A percentile compares a stretch with the other conserved stretches of the same genome.
Evolutionary conservation across 257 asterid genomes (phyloP).

Genomic region (Orobanche coerulescens): DNA sequence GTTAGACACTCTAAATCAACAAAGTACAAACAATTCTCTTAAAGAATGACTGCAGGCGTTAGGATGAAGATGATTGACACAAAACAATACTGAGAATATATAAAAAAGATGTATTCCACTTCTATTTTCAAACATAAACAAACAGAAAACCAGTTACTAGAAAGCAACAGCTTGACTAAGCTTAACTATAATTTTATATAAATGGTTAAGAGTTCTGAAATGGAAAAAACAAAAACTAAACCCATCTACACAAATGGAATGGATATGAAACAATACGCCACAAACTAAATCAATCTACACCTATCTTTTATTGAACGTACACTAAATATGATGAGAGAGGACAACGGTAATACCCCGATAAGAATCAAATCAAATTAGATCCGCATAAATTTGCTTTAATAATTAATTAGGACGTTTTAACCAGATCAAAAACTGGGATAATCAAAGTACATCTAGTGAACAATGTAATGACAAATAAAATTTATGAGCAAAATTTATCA

Average conservation of each 20-base stretch:
- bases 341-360: neutral
- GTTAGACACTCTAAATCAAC: constrained; percentile 7
- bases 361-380: neutral
- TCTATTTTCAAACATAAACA: constrained; percentile 14
- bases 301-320: neutral
- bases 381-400: neutral
- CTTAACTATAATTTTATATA: neutral
- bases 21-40: neutral
- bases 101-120: neutral
- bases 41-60: neutral
- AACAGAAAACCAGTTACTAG: constrained; percentile 4
- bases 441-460: neutral
- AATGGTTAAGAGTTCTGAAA: neutral
- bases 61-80: constrained; percentile 13
- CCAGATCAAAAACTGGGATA: neutral
- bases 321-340: constrained; percentile 5
- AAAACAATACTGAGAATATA: constrained; percentile 3
- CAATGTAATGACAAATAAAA: neutral
- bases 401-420: neutral
- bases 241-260: neutral
- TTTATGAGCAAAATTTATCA: neutral
- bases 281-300: neutral
- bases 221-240: neutral
- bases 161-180: constrained; percentile 4
- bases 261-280: neutral